Evolutionary conservation across 768 basidiomycete genomes (phyloP).

Genomic region (Butyriboletus loyo): DNA sequence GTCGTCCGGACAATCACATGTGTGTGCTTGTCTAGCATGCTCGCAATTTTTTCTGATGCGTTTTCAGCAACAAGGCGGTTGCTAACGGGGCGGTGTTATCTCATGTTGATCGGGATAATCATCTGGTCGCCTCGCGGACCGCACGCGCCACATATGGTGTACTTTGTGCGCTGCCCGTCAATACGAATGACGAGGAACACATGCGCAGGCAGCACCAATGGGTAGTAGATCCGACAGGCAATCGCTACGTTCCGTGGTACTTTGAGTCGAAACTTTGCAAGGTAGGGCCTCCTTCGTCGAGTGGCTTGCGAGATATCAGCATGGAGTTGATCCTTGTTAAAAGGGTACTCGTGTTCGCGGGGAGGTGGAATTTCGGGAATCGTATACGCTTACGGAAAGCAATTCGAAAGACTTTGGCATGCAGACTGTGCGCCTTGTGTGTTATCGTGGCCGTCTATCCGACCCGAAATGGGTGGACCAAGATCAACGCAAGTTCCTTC

Average conservation of each 20-base stretch:
- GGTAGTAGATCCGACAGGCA: conserved; percentile 7
- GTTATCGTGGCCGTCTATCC: conserved; percentile 6
- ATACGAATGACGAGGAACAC: conserved; percentile 4
- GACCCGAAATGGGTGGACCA: conserved; percentile 15
- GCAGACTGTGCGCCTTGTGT: conserved; percentile 4
- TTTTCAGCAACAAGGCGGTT: conserved; percentile 8
- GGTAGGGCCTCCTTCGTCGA: background rate
- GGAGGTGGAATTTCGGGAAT: conserved; percentile 8
- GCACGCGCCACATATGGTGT: conserved; percentile 6
- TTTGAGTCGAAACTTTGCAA: conserved; percentile 13
- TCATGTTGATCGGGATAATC: background rate
- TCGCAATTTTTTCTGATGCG: background rate
- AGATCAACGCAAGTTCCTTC: conserved; percentile 4
- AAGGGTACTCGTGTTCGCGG: conserved; percentile 2
- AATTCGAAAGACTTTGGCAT: background rate
- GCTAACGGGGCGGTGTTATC: conserved; percentile 9
- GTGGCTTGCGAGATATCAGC: background rate
- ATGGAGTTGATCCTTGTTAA: background rate
- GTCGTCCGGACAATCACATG: conserved; percentile 8
- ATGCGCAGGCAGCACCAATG: conserved; percentile 5
- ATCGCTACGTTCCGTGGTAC: conserved; percentile 10
- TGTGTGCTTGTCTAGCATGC: background rate
- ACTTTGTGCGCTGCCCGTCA: conserved; percentile 1
- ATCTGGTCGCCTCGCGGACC: background rate
- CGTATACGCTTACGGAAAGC: conserved; percentile 3